These are phyloP conservation scores for Rhynchosporium graminicola DNA, from an alignment of 2,329 filamentous ascomycete species.

Conservation along the genomic window DNA sequence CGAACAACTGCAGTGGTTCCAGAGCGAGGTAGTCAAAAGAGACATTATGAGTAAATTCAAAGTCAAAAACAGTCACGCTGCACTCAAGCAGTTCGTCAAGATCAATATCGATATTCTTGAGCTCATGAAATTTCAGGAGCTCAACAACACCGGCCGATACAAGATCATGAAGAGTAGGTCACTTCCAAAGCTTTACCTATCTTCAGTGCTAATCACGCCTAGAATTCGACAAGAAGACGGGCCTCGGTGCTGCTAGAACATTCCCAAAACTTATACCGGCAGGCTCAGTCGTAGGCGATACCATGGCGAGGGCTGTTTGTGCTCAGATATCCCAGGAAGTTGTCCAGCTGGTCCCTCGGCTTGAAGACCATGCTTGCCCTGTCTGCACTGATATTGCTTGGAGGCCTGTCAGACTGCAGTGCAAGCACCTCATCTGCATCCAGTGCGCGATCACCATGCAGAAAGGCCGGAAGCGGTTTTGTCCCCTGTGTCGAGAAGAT, in stretches of 20 bases:
- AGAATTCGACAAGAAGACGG: conserved; percentile 88
- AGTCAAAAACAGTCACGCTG: conserved; percentile 62
- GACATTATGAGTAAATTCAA: conserved; percentile 64
- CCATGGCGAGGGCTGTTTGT: conserved; percentile 74
- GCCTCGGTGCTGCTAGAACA: conserved; percentile 64
- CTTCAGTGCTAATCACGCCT: conserved; percentile 12
- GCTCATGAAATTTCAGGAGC: conserved; percentile 79
- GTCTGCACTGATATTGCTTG: conserved; percentile 80
- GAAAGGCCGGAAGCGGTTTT: conserved; percentile 64
- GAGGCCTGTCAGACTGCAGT: conserved; percentile 75
- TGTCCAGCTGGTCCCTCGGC: conserved; percentile 71
- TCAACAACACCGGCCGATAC: conserved; percentile 73
- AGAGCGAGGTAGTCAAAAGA: conserved; percentile 62
- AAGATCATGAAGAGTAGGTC: conserved; percentile 82
- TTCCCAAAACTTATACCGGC: conserved; percentile 62
- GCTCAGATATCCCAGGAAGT: conserved; percentile 72
- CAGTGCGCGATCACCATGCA: conserved; percentile 81
- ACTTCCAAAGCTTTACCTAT: background rate
- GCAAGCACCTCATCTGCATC: conserved; percentile 80
- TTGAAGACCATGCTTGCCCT: conserved; percentile 83
- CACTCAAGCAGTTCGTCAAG: conserved; percentile 66
- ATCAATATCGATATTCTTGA: conserved; percentile 78
- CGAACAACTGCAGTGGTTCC: conserved; percentile 67
- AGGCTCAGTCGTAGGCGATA: conserved; percentile 62
- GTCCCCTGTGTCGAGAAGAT: conserved; percentile 74